Evolutionary conservation across 139 green algal genomes (phyloP), one percentile per base, ranked within the genome.

Genomic region (Klebsormidium nitens): DNA sequence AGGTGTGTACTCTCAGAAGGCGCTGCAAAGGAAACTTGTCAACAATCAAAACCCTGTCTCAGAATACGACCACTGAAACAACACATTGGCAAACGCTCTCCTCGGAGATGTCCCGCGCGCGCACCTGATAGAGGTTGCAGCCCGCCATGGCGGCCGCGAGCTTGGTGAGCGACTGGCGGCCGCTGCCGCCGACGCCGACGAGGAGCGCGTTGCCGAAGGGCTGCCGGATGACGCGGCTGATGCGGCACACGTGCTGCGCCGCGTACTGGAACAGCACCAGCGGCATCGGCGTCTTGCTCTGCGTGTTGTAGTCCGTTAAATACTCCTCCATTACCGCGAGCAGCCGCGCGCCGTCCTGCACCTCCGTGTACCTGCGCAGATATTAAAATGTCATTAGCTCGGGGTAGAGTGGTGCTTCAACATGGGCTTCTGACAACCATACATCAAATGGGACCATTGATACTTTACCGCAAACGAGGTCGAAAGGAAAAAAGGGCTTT

Each of bases 211-310:
- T 88, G 47, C 86, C 86, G 59, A 83, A 86, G 1, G 86, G 86
- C 82, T 89, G 86, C 59, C 83, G 85, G 73, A 91, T 85, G 63
- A 91, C 82, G 32, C 86, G 78, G 58, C 48, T 77, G 69, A 91
- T 87, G 37, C 86, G 74, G 59, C 60, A 84, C 38, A 91, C 83
- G 67, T 91, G 86, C 78, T 91, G 82, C n/a, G 78, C 74, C 23
- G 86, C 86, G 63, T 90, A 91, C 29, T 61, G 48, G 67, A 88
- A 88, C 14, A 89, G 23, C 52, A 83, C 82, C 31, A 89, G 66
- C 50, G 87, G 72, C 81, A 90, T 89, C n/a, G 62, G 69, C 49
- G 14, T 81, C 64, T 88, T 87, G 66, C 32, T 60, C 59, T 84
- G 63, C 1, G 78, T 75, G 71, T 90, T 90, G 79, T 88, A 88